A percentile compares a stretch with the other conserved stretches of the same genome.
Conservation (phyloP, 768 basidiomycete genomes). For the Pleurotus tuber-regium region DNA sequence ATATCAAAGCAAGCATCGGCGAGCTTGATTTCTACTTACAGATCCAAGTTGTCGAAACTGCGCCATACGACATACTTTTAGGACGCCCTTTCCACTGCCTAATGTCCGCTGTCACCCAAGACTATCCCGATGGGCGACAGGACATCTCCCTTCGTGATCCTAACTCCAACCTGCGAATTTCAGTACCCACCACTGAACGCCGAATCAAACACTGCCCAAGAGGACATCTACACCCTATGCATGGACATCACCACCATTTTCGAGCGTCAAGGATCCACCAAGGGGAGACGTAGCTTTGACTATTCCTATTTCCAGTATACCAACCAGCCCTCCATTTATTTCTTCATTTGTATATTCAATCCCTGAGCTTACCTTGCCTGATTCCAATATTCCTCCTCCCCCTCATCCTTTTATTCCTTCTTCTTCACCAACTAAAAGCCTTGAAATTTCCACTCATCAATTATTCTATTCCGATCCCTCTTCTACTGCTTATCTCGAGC, state of each 20-base stretch:
- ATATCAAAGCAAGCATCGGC: constrained; percentile 23
- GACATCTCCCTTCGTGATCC: constrained; percentile 19
- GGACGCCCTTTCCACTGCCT: constrained; percentile 25
- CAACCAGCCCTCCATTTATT: too few species aligned
- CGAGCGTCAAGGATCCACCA: not conserved
- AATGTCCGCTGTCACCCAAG: constrained; percentile 12
- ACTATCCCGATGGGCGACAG: constrained; percentile 13
- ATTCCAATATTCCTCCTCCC: too few species aligned
- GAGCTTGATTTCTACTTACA: constrained; percentile 23
- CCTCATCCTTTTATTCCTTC: too few species aligned
- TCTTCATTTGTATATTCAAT: too few species aligned
- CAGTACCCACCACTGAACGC: constrained; percentile 15
- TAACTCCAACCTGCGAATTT: constrained; percentile 11
- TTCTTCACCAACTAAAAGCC: too few species aligned
- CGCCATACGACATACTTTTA: constrained; percentile 26
- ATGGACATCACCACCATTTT: not conserved
- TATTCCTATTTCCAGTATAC: too few species aligned
- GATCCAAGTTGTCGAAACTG: constrained; percentile 21
- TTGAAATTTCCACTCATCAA: too few species aligned
- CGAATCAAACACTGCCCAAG: not conserved
- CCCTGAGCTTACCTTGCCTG: too few species aligned
- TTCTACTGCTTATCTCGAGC: too few species aligned
- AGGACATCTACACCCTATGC: not conserved
- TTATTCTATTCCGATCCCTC: too few species aligned
- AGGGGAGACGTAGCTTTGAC: constrained; percentile 1